A percentile compares a stretch with the other conserved stretches of the same genome.
phyloP scores from a whole-genome alignment of 768 basidiomycete genomes.

The Mrakia blollopis region DNA sequence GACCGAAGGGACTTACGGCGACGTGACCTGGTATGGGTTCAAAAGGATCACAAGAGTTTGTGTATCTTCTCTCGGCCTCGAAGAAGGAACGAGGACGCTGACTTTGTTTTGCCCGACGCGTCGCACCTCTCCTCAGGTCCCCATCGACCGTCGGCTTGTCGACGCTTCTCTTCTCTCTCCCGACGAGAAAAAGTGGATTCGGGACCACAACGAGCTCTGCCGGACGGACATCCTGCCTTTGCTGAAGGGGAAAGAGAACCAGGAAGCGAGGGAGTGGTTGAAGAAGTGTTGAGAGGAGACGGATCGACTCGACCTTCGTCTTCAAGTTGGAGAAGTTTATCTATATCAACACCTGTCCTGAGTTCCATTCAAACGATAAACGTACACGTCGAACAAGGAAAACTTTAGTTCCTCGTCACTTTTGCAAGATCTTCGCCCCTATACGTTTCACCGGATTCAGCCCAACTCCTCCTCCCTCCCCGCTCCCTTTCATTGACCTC shows the following conservation, averaged over 20 bases:
- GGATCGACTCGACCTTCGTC: no score
- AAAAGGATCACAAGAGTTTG: constrained; percentile 66
- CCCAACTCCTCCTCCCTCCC: no score
- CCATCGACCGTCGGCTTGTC: constrained; percentile 86
- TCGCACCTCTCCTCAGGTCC: constrained; percentile 57
- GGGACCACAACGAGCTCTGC: constrained; percentile 75
- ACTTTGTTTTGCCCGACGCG: background rate
- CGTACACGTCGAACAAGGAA: no score
- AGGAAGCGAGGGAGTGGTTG: constrained; percentile 74
- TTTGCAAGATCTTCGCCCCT: no score
- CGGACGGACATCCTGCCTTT: constrained; percentile 59
- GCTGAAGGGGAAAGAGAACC: constrained; percentile 60
- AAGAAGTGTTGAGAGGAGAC: constrained; percentile 35
- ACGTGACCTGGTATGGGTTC: constrained; percentile 78
- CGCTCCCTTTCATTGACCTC: no score
- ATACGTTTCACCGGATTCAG: no score
- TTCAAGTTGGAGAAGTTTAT: no score
- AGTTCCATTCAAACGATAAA: no score
- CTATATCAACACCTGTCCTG: no score
- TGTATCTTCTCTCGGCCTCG: background rate
- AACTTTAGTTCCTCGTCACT: no score
- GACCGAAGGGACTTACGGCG: constrained; percentile 68
- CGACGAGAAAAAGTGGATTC: constrained; percentile 82
- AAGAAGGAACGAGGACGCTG: background rate
- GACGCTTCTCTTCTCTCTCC: constrained; percentile 75